Evolutionary conservation across 2,329 filamentous ascomycete species (phyloP).

Genomic region (Alternaria rosae): DNA sequence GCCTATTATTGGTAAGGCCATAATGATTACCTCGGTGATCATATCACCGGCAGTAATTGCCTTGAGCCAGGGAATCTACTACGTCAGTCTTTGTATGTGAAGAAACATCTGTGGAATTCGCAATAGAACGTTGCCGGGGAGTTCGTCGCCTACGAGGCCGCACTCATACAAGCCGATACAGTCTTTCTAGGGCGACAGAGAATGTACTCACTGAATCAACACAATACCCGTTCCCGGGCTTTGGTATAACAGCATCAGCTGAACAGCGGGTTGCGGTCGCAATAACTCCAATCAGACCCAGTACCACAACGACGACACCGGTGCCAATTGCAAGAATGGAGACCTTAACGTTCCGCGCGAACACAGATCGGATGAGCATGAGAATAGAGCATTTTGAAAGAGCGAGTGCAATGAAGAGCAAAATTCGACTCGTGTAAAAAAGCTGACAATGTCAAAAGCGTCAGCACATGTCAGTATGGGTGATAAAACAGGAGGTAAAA

Average conservation of each 20-base stretch:
- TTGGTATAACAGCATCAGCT: constrained; percentile 1
- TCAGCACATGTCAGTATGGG: background rate
- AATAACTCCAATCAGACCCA: constrained; percentile 2
- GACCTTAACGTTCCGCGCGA: background rate
- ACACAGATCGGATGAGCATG: constrained; percentile 3
- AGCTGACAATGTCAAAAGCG: background rate
- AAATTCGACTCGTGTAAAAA: constrained; percentile 3
- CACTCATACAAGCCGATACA: background rate
- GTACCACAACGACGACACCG: background rate
- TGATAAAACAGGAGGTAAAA: background rate
- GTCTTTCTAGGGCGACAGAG: background rate
- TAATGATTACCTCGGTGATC: constrained; percentile 3
- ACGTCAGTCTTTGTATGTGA: background rate
- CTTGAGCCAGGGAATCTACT: constrained; percentile 8
- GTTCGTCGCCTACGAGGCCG: background rate
- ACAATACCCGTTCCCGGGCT: background rate
- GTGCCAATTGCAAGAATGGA: background rate
- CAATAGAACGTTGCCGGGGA: no score
- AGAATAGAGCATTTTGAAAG: constrained; percentile 13
- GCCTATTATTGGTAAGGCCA: constrained; percentile 6
- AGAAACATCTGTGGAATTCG: background rate
- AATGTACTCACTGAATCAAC: background rate
- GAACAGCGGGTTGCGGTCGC: constrained; percentile 4
- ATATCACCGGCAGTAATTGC: constrained; percentile 2
- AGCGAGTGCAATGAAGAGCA: constrained; percentile 9